Conservation (phyloP, 1,284 basidiomycete genomes). For the Porodaedalea pini region DNA sequence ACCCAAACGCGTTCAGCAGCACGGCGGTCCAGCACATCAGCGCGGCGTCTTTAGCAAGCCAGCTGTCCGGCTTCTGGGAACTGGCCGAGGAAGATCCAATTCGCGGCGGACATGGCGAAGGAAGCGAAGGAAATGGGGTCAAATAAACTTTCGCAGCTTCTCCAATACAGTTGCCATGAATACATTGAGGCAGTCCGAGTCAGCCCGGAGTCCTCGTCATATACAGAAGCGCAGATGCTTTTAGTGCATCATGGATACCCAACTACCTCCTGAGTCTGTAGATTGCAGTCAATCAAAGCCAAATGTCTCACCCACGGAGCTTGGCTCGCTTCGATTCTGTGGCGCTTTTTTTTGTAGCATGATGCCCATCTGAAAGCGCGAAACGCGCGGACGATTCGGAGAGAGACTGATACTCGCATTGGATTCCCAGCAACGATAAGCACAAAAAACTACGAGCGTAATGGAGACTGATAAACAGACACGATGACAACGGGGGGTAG, state of each 20-base stretch:
- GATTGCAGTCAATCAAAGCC: too few species aligned
- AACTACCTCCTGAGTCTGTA: too few species aligned
- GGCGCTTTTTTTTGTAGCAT: neutral
- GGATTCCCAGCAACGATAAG: neutral
- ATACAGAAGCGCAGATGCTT: neutral
- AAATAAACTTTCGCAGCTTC: neutral
- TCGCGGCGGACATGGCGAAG: neutral
- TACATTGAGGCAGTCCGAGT: neutral
- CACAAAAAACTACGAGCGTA: neutral
- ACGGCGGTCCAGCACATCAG: conserved; percentile 53
- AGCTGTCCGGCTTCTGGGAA: conserved; percentile 31
- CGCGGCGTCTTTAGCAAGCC: conserved; percentile 26
- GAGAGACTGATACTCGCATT: neutral
- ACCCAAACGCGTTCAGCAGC: conserved; percentile 68
- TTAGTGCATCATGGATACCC: too few species aligned
- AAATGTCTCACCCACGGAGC: neutral
- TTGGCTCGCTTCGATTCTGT: neutral
- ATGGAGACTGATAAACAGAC: neutral
- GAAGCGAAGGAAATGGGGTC: conserved; percentile 22
- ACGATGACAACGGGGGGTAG: conserved; percentile 25
- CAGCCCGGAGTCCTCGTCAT: neutral
- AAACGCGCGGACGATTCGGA: neutral
- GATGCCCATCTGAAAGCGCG: too few species aligned
- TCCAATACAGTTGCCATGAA: conserved; percentile 6
- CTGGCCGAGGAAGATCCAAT: conserved; percentile 20